Base-by-base conservation (phyloP, 129 eudicot genomes). In the Chrysanthemum makinoi region DNA sequence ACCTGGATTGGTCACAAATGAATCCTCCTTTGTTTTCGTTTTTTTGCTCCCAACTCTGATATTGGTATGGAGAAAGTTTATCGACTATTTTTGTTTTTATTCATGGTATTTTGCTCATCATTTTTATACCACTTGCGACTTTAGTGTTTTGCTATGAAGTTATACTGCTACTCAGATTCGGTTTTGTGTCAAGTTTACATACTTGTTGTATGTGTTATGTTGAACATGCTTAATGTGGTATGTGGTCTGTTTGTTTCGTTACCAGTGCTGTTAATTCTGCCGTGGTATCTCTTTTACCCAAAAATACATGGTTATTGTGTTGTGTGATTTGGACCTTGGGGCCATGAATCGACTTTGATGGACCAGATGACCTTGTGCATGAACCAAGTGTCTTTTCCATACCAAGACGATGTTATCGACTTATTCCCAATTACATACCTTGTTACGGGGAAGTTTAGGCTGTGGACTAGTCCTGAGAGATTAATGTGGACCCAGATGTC, bases 1-100 rank as follows among this genome's bases (percentile, higher is more conserved):
- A 55, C 76, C 80, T 68, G 67, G 67, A 55, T 43, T 55, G 67
- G 57, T 75, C 56, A 24, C 73, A 62, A 51, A 77, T 77, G 70
- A 65, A 70, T 70, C 77, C 72, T 44, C 68, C 6, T 70, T 77
- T 16, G 13, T n/a, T 58, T 35, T 52, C 2, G 48, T 48, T 14
- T 47, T 62, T 28, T 5, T 49, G 28, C 48, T 48, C 33, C 30
- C 12, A 17, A 70, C 48, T 44, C 44, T 52, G 14, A 52, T 35
- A 56, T 64, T 65, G 64, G 59, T 55, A 14, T 69, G 74, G 74
- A 39, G 65, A 70, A 64, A 26, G 70, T 73, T 73, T 43, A 26
- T 50, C 2, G 57, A 65, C 65, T 65, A 46, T 53, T 56, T 64
- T 44, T 22, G 20, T 48, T 67, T 49, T 66, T 22, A 19, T n/a